Evolutionary conservation across 768 basidiomycete species (phyloP).

Genomic region (Albatrellus ellisii): DNA sequence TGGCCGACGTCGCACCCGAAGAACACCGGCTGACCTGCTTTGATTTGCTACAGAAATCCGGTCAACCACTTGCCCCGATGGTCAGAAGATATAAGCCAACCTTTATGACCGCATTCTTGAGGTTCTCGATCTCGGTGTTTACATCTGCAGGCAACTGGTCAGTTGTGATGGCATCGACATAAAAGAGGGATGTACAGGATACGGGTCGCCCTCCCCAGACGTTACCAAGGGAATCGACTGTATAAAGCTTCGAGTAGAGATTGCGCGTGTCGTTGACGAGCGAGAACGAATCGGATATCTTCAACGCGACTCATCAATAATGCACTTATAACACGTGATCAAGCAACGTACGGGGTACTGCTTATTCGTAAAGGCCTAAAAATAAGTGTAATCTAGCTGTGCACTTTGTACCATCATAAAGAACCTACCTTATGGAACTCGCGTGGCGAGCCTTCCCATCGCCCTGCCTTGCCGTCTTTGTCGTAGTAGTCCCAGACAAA

Average conservation of each 20-base stretch:
- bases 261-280: slow-evolving; percentile 94
- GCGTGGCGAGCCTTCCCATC: slow-evolving; percentile 69
- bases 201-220: slow-evolving; percentile 80
- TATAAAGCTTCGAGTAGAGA: slow-evolving; percentile 68
- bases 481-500: slow-evolving; percentile 89
- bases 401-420: neutral
- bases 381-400: neutral
- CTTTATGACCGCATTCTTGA: slow-evolving; percentile 77
- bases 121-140: slow-evolving; percentile 70
- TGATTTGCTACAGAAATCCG: slow-evolving; percentile 30
- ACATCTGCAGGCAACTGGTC: slow-evolving; percentile 42
- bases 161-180: neutral
- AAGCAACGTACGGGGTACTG: slow-evolving; percentile 15
- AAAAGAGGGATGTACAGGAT: slow-evolving; percentile 46
- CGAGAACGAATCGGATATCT: slow-evolving; percentile 59
- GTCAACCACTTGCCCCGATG: neutral
- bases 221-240: slow-evolving; percentile 88
- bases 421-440: slow-evolving; percentile 51
- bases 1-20: slow-evolving; percentile 96
- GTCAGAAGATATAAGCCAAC: slow-evolving; percentile 20
- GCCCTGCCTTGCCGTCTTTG: slow-evolving; percentile 56
- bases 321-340: neutral
- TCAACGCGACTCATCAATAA: slow-evolving; percentile 27
- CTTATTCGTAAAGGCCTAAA: slow-evolving; percentile 17
- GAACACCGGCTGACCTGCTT: slow-evolving; percentile 83